Evolutionary conservation across 164 flowering plant species (phyloP).

Genomic region (Magnolia officinalis): DNA sequence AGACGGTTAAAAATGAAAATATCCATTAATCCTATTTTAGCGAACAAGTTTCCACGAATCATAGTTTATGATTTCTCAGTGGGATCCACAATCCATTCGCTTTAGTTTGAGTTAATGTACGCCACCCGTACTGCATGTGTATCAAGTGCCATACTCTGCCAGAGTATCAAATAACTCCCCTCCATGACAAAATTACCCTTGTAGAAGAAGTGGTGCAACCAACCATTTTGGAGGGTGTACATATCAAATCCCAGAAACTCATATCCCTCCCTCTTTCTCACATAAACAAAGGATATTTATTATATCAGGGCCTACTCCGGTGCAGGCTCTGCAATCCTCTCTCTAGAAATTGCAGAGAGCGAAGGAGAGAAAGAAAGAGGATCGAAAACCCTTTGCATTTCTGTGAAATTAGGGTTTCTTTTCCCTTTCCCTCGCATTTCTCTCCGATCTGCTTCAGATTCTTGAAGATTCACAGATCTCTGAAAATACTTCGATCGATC

Average conservation of each 20-base stretch:
- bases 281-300: neutral
- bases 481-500: neutral
- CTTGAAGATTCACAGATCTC: constrained; percentile 1
- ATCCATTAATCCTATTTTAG: too few species aligned
- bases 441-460: constrained; percentile 17
- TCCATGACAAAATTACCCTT: neutral
- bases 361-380: constrained; percentile 4
- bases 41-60: too few species aligned
- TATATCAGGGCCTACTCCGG: constrained; percentile 11
- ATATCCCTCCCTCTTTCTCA: neutral
- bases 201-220: neutral
- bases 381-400: neutral
- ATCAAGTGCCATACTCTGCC: neutral
- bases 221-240: neutral
- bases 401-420: constrained; percentile 16
- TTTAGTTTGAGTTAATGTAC: too few species aligned
- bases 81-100: too few species aligned
- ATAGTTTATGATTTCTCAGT: too few species aligned
- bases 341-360: neutral
- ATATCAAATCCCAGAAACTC: neutral
- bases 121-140: neutral
- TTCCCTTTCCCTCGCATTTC: neutral
- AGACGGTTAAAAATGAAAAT: too few species aligned
- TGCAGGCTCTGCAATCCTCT: constrained; percentile 5
- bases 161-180: neutral